Conservation (phyloP, 257 asterid genomes). For the Solanum corneliomulleri region DNA sequence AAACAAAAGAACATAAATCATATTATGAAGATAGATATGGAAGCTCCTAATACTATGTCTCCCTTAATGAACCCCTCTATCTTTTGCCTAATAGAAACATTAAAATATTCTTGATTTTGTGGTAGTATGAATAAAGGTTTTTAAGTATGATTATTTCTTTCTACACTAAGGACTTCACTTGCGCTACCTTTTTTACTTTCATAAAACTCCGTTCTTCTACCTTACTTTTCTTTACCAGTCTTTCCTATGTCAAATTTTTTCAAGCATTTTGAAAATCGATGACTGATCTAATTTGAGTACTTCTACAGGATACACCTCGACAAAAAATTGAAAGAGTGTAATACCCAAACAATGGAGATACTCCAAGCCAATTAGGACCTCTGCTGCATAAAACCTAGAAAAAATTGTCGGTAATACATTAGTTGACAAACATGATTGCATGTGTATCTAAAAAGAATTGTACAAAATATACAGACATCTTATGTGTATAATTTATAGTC, state of each 20-base stretch:
- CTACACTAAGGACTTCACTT: neutral
- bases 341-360: slow-evolving; percentile 97
- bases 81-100: neutral
- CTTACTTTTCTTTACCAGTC: neutral
- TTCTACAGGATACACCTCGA: neutral
- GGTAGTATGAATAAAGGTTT: neutral
- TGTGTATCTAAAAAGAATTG: neutral
- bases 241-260: neutral
- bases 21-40: neutral
- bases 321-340: neutral
- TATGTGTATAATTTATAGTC: neutral
- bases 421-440: neutral
- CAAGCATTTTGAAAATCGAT: neutral
- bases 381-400: slow-evolving; percentile 92
- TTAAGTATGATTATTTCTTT: neutral
- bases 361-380: slow-evolving; percentile 84
- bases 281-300: neutral
- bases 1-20: neutral
- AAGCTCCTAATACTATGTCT: neutral
- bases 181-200: neutral
- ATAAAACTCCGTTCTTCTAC: neutral
- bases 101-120: neutral
- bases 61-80: neutral
- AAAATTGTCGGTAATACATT: neutral
- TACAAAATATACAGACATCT: neutral